Evolutionary conservation across 148 eudicot genomes (phyloP).

Genomic region (Rhododendron molle): DNA sequence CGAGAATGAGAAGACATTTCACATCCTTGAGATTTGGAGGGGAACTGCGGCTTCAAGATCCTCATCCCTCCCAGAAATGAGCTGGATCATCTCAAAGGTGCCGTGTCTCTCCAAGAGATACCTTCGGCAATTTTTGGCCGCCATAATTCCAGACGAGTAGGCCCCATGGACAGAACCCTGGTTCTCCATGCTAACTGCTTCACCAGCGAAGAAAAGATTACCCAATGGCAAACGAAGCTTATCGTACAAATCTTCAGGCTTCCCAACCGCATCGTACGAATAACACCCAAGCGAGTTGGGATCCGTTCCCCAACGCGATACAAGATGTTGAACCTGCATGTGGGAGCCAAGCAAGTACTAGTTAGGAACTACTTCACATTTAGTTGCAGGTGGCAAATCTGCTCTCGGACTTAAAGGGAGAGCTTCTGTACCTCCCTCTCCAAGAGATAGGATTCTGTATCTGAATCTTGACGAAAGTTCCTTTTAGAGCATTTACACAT

Average conservation of each 20-base stretch:
- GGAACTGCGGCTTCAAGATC: conserved; percentile 54
- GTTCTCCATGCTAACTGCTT: conserved; percentile 86
- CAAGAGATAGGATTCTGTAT: neutral
- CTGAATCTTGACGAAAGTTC: neutral
- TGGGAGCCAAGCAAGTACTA: neutral
- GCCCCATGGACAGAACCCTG: conserved; percentile 99
- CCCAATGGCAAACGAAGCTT: conserved; percentile 84
- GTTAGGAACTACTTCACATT: neutral
- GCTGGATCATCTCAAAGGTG: conserved; percentile 44
- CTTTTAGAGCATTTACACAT: neutral
- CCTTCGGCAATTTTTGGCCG: conserved; percentile 72
- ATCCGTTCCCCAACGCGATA: conserved; percentile 91
- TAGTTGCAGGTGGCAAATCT: neutral
- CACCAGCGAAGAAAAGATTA: conserved; percentile 92
- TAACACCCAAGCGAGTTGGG: conserved; percentile 87
- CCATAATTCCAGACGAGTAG: conserved; percentile 76
- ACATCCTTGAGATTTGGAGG: conserved; percentile 72
- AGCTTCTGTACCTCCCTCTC: neutral
- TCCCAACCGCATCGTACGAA: conserved; percentile 85
- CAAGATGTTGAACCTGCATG: conserved; percentile 72
- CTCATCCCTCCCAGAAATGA: conserved; percentile 42
- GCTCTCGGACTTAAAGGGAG: neutral
- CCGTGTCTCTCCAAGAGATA: conserved; percentile 55
- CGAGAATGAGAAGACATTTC: conserved; percentile 11
- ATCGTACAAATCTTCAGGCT: conserved; percentile 76